Evolutionary conservation across 176 grass and related monocot species (phyloP).

Genomic region (Eleusine indica): DNA sequence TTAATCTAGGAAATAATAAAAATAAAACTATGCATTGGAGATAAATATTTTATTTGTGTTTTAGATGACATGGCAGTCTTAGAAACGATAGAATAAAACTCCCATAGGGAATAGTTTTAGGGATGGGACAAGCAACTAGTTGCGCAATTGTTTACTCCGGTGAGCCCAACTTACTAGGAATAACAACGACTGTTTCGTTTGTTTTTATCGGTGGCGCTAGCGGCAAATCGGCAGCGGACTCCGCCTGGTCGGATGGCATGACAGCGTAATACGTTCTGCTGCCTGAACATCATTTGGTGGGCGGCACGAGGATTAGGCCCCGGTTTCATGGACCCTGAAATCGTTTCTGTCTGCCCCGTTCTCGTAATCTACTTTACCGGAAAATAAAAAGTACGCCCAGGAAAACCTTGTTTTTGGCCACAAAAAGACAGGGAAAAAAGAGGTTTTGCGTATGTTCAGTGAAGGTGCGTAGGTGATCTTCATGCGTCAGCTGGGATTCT

Average conservation of each 20-base stretch:
- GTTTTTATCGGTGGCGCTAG: neutral
- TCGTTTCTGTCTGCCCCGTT: neutral
- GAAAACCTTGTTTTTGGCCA: no score
- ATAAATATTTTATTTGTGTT: no score
- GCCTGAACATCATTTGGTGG: neutral
- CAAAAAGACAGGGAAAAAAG: no score
- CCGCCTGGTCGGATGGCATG: no score
- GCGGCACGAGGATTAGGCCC: neutral
- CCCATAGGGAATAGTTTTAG: no score
- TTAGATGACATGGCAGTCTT: no score
- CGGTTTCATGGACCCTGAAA: neutral
- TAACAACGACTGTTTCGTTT: neutral
- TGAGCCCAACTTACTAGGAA: slow-evolving; percentile 22
- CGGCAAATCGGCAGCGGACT: neutral
- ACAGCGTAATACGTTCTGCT: no score
- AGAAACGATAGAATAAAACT: no score
- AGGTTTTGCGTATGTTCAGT: neutral
- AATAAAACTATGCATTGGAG: no score
- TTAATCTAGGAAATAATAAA: no score
- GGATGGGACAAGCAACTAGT: neutral
- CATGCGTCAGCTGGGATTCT: slow-evolving; percentile 3
- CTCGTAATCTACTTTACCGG: no score
- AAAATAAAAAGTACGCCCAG: no score
- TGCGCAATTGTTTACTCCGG: slow-evolving; percentile 17
- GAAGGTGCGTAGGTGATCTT: neutral